Percentiles rank a stretch among this genome's conserved stretches.
Conservation (phyloP, 192 early-diverging fungal genomes). For the Coemansia sp. region DNA sequence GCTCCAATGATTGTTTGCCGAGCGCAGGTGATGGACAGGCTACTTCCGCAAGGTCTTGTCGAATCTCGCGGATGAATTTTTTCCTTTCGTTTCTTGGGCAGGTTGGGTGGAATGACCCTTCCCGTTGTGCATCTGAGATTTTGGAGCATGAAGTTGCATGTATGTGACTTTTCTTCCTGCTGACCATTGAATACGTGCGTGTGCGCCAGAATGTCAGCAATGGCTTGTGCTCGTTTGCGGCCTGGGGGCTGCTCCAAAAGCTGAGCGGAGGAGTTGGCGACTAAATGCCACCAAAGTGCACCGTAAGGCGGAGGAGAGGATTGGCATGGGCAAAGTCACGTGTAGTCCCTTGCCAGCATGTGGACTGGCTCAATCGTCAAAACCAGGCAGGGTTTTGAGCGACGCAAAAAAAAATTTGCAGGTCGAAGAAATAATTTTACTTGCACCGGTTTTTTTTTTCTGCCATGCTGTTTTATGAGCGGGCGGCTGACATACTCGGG, state of each 20-base stretch:
- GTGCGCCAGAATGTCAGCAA: not conserved
- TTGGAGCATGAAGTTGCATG: slow-evolving; percentile 4
- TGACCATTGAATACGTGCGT: not conserved
- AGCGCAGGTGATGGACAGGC: not conserved
- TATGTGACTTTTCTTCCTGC: not conserved
- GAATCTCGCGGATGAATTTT: slow-evolving; percentile 4
- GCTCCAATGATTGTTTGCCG: not conserved
- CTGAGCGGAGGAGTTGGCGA: not conserved
- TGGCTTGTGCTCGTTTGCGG: not conserved
- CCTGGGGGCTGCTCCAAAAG: not conserved
- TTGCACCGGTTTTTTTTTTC: not conserved
- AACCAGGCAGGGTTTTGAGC: not conserved
- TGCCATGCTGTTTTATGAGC: slow-evolving; percentile 59
- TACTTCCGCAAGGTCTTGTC: not conserved
- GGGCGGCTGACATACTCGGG: slow-evolving; percentile 73
- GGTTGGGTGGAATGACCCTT: not conserved
- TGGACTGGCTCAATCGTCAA: not conserved
- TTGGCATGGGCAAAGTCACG: not conserved
- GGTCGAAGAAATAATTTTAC: no score
- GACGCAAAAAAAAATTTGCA: not conserved
- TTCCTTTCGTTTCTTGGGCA: not conserved
- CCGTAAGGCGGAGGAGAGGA: not conserved
- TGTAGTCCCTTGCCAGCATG: not conserved
- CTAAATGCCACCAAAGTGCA: not conserved
- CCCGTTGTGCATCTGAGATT: not conserved